A percentile compares a stretch with the other conserved stretches of the same genome.
These are phyloP conservation scores for Podospora tetraspora DNA, from an alignment of 495 filamentous ascomycete species.

Conservation along the genomic window DNA sequence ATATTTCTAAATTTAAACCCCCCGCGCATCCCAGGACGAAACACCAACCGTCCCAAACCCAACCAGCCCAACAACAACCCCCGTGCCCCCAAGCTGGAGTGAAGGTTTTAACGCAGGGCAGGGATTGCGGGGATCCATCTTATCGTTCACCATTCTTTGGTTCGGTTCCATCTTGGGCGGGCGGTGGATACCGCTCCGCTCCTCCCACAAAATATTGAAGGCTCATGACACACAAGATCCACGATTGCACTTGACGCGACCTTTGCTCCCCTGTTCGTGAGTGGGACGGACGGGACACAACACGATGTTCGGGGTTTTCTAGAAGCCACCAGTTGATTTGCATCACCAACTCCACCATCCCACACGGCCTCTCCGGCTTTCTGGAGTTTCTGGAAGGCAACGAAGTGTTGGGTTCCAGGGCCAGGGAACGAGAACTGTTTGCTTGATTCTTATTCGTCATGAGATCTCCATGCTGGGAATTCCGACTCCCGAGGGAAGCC, in stretches of 20 bases:
- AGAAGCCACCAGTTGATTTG: background rate
- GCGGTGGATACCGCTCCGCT: background rate
- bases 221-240: background rate
- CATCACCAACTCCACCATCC: background rate
- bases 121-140: background rate
- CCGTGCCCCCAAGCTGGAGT: background rate
- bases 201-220: background rate
- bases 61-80: background rate
- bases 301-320: background rate
- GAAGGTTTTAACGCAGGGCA: background rate
- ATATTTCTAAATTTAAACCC: background rate
- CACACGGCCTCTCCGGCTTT: background rate
- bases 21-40: background rate
- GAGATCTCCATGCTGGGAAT: background rate
- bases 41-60: background rate
- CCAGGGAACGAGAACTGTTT: background rate
- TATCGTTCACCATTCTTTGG: background rate
- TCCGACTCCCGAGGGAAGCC: background rate
- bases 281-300: background rate
- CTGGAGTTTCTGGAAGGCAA: background rate
- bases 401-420: background rate
- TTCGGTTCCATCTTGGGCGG: background rate
- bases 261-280: background rate
- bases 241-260: background rate
- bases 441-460: background rate